Evolutionary conservation across 306 rosid genomes (phyloP), one percentile per base, ranked within the genome.

Genomic region (Morella rubra): DNA sequence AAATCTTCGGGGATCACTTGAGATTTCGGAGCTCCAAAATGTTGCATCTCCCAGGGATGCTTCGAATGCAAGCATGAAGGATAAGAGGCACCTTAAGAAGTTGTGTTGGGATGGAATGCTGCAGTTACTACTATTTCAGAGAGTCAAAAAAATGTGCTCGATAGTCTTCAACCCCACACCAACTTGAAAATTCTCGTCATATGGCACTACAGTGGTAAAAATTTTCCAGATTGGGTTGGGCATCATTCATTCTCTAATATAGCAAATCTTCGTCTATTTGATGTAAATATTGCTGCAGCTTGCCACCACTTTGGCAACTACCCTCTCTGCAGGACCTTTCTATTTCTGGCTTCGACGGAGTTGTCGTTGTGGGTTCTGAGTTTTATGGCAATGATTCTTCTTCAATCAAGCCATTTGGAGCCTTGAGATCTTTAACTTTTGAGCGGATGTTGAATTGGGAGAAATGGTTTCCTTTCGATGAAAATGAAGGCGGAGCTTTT

Each of bases 291-390:
- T 74, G 58, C 42, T 42, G 6, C 14, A n/a, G 53, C 3, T 73
- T 73, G 54, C 77, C 77, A 56, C 24, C 68, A 9, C 77, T 74
- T 59, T 58, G 77, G 46, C 77, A 74, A 15, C 14, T 74, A 8
- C 10, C 47, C 32, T 20, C 44, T 37, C 78, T 74, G 2, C 49
- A 46, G 47, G 51, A 18, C n/a, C 78, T 74, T 32, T 9, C 2
- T 24, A 24, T 74, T 44, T 0, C 42, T 15, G 27, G 51, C 15
- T 20, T 47, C 40, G 18, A 44, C 11, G 59, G 15, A 47, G n/a
- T 44, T 18, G 37, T 61, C 44, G 4, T 1, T 24, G 71, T 74
- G 46, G 47, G 50, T 2, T 59, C 15, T 47, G 78, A 24, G 1
- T 74, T 74, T 54, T 60, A 56, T 60, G 77, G 77, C 4, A 15